Base-by-base conservation (phyloP, 257 asterid genomes). In the Jaltomata sinuosa region DNA sequence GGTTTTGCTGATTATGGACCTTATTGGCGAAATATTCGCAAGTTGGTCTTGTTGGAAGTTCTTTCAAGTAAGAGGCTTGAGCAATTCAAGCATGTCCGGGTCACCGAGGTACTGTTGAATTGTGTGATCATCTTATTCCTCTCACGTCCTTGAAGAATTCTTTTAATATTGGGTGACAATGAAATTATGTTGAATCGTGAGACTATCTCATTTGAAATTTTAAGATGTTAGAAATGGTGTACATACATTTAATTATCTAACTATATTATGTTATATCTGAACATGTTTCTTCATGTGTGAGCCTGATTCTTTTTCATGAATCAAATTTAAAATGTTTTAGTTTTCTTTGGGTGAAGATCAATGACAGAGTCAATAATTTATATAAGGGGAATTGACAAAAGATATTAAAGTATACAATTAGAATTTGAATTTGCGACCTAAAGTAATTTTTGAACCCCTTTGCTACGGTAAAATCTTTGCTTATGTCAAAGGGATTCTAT, bases 1-100 rank as follows among this genome's bases (percentile, higher is more conserved):
- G 93, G 92, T 36, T 89, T 89, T 42, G 36, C 87, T 2, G 64
- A 89, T 21, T 86, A 89, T 64, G 93, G 93, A 12, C 87, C 92
- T 3, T 92, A 83, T 45, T 92, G 96, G 96, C 88, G 96, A 0
- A 87, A 88, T 82, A 85, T 88, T 31, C 59, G 92, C 19, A 91
- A 90, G 88, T 83, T 91, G 21, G 93, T 88, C 19, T 2, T 87
- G 86, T 31, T 88, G 0, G 89, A 91, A 82, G 84, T 93, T 25
- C 93, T 93, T 31, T 89, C 93, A 2, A 80, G 83, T 11, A 88
- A 89, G 2, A 82, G 93, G 61, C 91, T 92, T 0, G 93, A 92
- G 31, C 21, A 80, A 6, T 85, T 90, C 84, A 88, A 79, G 86
- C 88, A 77, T 31, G 78, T 88, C 16, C 86, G 89, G 2, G 82